phyloP scores from a whole-genome alignment of 306 rosid genomes.

The Vigna hirtella region DNA sequence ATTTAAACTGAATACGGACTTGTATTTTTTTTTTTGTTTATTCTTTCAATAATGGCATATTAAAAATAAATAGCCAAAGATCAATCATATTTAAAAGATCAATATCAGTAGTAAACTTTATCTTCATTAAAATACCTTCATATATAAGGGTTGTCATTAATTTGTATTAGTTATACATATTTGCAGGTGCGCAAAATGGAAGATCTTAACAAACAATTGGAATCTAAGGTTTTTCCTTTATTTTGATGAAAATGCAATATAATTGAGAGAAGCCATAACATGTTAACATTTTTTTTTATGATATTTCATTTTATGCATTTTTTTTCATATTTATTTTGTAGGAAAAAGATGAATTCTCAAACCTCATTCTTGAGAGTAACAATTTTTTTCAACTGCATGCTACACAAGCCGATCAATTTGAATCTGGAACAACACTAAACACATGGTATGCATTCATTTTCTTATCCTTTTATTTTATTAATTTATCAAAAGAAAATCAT shows the following conservation, averaged over 20 bases:
- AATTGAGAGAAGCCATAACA: background rate
- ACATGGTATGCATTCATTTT: slow-evolving; percentile 36
- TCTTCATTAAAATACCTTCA: too few relatives aligned
- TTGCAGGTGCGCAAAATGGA: slow-evolving; percentile 58
- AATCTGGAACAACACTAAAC: slow-evolving; percentile 31
- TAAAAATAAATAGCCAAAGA: too few relatives aligned
- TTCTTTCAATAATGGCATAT: too few relatives aligned
- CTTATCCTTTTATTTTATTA: background rate
- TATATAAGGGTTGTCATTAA: background rate
- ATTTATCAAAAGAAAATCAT: background rate
- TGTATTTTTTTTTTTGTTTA: too few relatives aligned
- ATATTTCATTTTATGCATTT: background rate
- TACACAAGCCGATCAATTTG: slow-evolving; percentile 30
- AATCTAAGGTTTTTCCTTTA: slow-evolving; percentile 58
- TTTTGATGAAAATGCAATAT: slow-evolving; percentile 5
- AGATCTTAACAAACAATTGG: slow-evolving; percentile 62
- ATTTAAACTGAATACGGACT: too few relatives aligned
- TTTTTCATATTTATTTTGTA: slow-evolving; percentile 45
- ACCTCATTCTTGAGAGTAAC: background rate
- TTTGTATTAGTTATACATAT: background rate
- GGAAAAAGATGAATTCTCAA: slow-evolving; percentile 41
- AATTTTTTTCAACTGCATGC: slow-evolving; percentile 21
- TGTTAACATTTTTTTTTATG: background rate
- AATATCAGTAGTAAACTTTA: too few relatives aligned
- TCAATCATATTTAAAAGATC: too few relatives aligned